These are phyloP conservation scores for Cytospora piceae DNA, from an alignment of 2,329 filamentous ascomycete species.

Conservation along the genomic window DNA sequence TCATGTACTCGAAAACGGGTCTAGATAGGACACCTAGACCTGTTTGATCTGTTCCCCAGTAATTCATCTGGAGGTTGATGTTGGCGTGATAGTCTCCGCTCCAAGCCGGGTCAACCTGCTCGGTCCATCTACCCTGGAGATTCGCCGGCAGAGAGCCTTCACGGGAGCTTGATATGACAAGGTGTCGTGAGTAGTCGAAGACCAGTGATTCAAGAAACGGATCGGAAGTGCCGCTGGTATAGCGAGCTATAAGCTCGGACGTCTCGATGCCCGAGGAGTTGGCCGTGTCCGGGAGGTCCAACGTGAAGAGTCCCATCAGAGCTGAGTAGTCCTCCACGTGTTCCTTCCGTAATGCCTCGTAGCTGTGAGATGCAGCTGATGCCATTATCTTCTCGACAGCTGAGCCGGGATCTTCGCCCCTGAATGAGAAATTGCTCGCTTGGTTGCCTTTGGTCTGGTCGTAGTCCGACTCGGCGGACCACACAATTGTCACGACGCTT, in stretches of 20 bases:
- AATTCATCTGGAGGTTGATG: constrained; percentile 66
- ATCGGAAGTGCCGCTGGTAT: constrained; percentile 43
- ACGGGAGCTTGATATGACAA: constrained; percentile 59
- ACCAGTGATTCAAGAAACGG: constrained; percentile 57
- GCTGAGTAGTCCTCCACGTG: constrained; percentile 48
- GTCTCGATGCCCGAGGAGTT: constrained; percentile 47
- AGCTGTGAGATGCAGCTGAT: constrained; percentile 40
- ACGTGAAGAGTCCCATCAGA: constrained; percentile 44
- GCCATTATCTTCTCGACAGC: constrained; percentile 42
- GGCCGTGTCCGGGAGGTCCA: constrained; percentile 50
- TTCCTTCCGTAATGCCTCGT: constrained; percentile 38
- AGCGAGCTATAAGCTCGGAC: constrained; percentile 23
- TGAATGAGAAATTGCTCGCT: constrained; percentile 50
- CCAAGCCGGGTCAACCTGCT: constrained; percentile 45
- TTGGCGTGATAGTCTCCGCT: constrained; percentile 60
- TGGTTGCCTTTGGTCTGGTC: constrained; percentile 53
- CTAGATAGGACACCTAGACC: constrained; percentile 50
- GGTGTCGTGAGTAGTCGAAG: constrained; percentile 57
- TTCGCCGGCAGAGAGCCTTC: constrained; percentile 57
- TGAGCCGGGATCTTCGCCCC: constrained; percentile 48
- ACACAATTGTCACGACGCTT: constrained; percentile 43
- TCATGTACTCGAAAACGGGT: constrained; percentile 57
- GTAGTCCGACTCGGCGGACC: constrained; percentile 53
- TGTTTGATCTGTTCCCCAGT: constrained; percentile 59
- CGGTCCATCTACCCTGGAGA: constrained; percentile 60